Percentiles rank a stretch among this genome's conserved stretches.
These are phyloP conservation scores for Colletotrichum liaoningense DNA, from an alignment of 2,329 filamentous ascomycete species.

Conservation along the genomic window DNA sequence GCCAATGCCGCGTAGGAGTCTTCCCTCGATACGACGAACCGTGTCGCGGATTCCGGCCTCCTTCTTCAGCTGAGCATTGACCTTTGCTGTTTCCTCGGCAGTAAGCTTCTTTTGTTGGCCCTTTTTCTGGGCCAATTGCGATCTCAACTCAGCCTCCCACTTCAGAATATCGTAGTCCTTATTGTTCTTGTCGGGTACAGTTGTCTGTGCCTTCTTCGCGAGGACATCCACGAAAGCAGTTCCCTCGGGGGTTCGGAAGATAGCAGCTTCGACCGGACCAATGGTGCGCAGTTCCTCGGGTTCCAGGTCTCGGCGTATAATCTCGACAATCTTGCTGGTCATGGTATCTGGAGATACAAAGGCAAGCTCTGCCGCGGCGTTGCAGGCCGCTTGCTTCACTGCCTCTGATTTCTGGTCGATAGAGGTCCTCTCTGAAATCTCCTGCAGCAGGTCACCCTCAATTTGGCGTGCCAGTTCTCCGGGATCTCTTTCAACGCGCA, in stretches of 20 bases:
- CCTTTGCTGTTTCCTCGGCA: constrained; percentile 87
- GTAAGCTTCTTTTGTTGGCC: constrained; percentile 92
- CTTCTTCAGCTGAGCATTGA: constrained; percentile 90
- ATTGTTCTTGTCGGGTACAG: constrained; percentile 83
- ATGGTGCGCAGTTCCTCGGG: constrained; percentile 76
- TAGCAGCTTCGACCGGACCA: constrained; percentile 89
- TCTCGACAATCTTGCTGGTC: constrained; percentile 78
- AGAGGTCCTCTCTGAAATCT: constrained; percentile 68
- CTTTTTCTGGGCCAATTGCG: constrained; percentile 92
- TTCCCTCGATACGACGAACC: constrained; percentile 77
- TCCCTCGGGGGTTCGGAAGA: constrained; percentile 90
- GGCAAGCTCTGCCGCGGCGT: constrained; percentile 88
- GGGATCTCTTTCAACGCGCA: constrained; percentile 85
- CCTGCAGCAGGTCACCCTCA: constrained; percentile 72
- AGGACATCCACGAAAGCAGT: constrained; percentile 92
- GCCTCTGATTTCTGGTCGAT: constrained; percentile 56
- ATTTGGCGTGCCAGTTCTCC: constrained; percentile 78
- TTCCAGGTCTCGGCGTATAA: constrained; percentile 81
- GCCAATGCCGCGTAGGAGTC: constrained; percentile 84
- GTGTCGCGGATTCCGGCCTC: constrained; percentile 82
- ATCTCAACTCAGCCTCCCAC: constrained; percentile 93
- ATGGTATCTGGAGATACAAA: constrained; percentile 91
- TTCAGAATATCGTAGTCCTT: constrained; percentile 97
- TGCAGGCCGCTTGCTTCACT: constrained; percentile 79
- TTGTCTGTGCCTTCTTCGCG: constrained; percentile 79